Evolutionary conservation across 805 yeast genomes (phyloP), one percentile per base, ranked within the genome.

Genomic region (Diddensiella santjacobensis): DNA sequence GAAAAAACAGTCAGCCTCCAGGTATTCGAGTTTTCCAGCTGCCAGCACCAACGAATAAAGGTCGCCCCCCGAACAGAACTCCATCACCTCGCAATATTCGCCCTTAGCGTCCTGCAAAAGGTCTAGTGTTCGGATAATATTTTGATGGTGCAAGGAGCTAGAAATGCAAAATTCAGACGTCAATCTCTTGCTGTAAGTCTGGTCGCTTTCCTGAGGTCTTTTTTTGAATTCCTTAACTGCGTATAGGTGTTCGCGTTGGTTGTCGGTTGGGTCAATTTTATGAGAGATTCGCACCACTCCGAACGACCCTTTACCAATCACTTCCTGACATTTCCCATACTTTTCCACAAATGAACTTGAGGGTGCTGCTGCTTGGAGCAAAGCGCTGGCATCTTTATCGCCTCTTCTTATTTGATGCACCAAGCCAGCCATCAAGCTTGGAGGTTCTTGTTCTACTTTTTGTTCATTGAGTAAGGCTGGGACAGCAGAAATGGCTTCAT

Each of bases 201-300:
- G 71, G 40, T 78, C 72, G 4, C 77, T 61, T 63, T 85, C 93
- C 37, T 74, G 73, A 36, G 77, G 70, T 47, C 79, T 70, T 51
- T 79, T 75, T 53, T 83, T 74, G 62, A 84, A 75, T 65, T 85
- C 90, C 63, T 85, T 85, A 48, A 85, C 86, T 1, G 93, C 93
- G 68, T 77, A 85, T 38, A 62, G 56, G 15, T 79, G 66, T 47
- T 73, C 74, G 13, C 65, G 56, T 48, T 69, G 67, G 44, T 66
- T 63, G 52, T 49, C 55, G 18, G 57, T 54, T 2, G 74, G 69
- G 48, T 73, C 74, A 13, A 63, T 56, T 57, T 75, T 75, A 69
- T 90, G 96, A 3, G 96, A 79, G 4, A 91, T 77, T 53, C 96
- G 73, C 17, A 90, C 97, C 41, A 87, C 87, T 22, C 98, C 98